A percentile compares a stretch with the other conserved stretches of the same genome.
Evolutionary conservation across 257 asterid genomes (phyloP).

Genomic region (Cinchona pubescens): DNA sequence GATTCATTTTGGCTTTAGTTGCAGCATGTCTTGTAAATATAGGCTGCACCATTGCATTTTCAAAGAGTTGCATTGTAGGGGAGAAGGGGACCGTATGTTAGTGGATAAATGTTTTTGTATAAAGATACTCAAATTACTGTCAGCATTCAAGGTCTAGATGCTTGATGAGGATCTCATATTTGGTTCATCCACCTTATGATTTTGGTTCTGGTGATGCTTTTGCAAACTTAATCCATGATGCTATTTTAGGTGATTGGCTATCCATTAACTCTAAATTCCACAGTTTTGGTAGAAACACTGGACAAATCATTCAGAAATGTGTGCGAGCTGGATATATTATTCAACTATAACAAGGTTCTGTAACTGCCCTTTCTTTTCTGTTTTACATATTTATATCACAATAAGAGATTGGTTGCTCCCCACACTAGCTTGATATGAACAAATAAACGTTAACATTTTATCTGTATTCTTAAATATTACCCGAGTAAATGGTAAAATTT

Average conservation of each 20-base stretch:
- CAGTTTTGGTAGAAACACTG: constrained; percentile 38
- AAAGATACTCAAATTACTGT: background rate
- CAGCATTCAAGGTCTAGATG: background rate
- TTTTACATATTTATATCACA: constrained; percentile 4
- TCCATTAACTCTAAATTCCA: background rate
- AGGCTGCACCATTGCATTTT: background rate
- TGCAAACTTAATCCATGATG: too few relatives aligned
- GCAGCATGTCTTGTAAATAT: background rate
- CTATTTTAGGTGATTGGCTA: background rate
- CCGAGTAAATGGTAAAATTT: background rate
- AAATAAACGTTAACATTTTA: background rate
- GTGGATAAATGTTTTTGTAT: too few relatives aligned
- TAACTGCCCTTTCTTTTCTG: background rate
- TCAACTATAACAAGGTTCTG: constrained; percentile 33
- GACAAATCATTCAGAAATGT: constrained; percentile 41
- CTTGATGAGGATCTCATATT: background rate
- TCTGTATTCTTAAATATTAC: background rate
- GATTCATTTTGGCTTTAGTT: background rate
- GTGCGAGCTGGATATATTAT: constrained; percentile 34
- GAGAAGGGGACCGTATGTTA: too few relatives aligned
- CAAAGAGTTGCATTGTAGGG: too few relatives aligned
- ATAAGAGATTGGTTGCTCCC: background rate
- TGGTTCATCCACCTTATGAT: background rate
- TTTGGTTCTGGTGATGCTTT: background rate
- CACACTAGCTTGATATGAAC: background rate